These are phyloP conservation scores for Pachysolen tannophilus DNA, from an alignment of 805 yeast genomes.

Conservation along the genomic window DNA sequence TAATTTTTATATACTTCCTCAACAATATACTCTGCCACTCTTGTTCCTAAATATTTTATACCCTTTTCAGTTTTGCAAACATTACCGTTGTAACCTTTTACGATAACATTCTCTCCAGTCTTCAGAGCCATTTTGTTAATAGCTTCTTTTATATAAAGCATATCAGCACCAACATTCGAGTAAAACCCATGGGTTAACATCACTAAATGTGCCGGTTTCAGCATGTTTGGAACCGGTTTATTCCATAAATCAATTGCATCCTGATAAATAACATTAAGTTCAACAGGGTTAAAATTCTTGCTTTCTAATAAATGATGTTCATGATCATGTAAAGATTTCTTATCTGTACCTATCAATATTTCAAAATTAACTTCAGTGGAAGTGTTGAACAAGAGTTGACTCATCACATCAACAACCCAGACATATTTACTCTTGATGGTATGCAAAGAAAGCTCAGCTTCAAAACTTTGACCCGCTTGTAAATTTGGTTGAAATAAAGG, in stretches of 20 bases:
- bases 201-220: slow-evolving; percentile 70
- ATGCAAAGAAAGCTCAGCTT: slow-evolving; percentile 56
- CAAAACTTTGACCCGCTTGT: slow-evolving; percentile 57
- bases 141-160: slow-evolving; percentile 78
- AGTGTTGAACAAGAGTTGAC: slow-evolving; percentile 71
- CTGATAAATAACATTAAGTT: slow-evolving; percentile 40
- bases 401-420: slow-evolving; percentile 77
- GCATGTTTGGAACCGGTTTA: slow-evolving; percentile 42
- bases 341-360: slow-evolving; percentile 44
- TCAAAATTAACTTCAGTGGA: slow-evolving; percentile 64
- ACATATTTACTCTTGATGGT: slow-evolving; percentile 47
- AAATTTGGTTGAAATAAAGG: slow-evolving; percentile 69
- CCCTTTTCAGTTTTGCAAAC: slow-evolving; percentile 88
- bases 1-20: slow-evolving; percentile 41
- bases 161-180: slow-evolving; percentile 83
- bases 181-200: slow-evolving; percentile 88
- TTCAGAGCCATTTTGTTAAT: slow-evolving; percentile 41
- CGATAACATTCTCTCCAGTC: slow-evolving; percentile 59
- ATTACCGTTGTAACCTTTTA: slow-evolving; percentile 78
- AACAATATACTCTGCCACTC: slow-evolving; percentile 69
- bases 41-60: slow-evolving; percentile 70
- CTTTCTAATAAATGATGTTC: slow-evolving; percentile 10
- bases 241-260: slow-evolving; percentile 75
- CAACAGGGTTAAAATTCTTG: slow-evolving; percentile 17
- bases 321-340: slow-evolving; percentile 12